Percentiles rank a stretch among this genome's conserved stretches.
These are phyloP conservation scores for Strobilomyces confusus DNA, from an alignment of 768 basidiomycete species.

Conservation along the genomic window DNA sequence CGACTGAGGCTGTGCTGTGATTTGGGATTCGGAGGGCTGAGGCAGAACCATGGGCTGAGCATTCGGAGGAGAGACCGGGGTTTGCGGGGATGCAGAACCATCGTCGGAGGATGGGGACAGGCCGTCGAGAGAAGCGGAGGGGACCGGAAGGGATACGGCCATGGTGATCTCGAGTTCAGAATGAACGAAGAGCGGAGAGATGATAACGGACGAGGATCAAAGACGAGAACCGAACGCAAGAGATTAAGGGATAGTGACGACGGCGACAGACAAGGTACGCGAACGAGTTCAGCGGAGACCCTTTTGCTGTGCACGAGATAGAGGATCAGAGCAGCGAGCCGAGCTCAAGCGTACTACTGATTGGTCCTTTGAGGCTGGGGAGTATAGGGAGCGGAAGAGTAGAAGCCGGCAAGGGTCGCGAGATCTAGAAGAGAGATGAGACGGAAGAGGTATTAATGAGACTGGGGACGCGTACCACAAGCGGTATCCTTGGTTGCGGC, in stretches of 20 bases:
- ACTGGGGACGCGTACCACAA: slow-evolving; percentile 36
- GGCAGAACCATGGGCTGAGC: slow-evolving; percentile 36
- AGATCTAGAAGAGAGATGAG: slow-evolving; percentile 48
- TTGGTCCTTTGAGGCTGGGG: slow-evolving; percentile 34
- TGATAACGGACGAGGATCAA: slow-evolving; percentile 5
- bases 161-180: slow-evolving; percentile 21
- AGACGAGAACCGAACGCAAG: not conserved
- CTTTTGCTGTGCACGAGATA: slow-evolving; percentile 24
- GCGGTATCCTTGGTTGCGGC: slow-evolving; percentile 52
- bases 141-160: slow-evolving; percentile 39
- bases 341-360: slow-evolving; percentile 63
- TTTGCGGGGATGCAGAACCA: slow-evolving; percentile 42
- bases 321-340: slow-evolving; percentile 50
- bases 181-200: slow-evolving; percentile 7
- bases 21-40: slow-evolving; percentile 24
- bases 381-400: slow-evolving; percentile 42
- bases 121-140: slow-evolving; percentile 35
- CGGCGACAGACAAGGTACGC: slow-evolving; percentile 37
- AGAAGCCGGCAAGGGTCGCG: slow-evolving; percentile 94
- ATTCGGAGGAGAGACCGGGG: slow-evolving; percentile 43
- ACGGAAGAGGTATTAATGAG: no score
- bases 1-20: slow-evolving; percentile 21
- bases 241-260: slow-evolving; percentile 16
- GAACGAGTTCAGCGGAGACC: slow-evolving; percentile 43
- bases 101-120: slow-evolving; percentile 42